These are phyloP conservation scores for Botryotinia narcissicola DNA, from an alignment of 2,329 filamentous ascomycete genomes.

Conservation along the genomic window DNA sequence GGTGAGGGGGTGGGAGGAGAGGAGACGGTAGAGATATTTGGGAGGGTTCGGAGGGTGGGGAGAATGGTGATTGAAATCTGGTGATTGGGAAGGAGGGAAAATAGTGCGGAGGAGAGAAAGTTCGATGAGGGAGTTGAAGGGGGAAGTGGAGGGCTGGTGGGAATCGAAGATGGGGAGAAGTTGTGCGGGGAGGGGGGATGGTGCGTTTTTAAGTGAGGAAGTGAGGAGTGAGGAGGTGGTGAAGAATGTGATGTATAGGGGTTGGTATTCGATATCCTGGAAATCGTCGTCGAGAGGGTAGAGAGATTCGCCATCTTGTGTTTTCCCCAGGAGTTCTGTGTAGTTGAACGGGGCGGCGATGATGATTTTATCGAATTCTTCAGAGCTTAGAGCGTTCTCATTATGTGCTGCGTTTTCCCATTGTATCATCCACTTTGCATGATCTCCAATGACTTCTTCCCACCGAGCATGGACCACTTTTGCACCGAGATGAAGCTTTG, in stretches of 20 bases:
- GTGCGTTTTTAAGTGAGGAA: background rate
- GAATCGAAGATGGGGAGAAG: background rate
- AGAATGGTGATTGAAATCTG: background rate
- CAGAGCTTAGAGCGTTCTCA: background rate
- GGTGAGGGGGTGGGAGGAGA: background rate
- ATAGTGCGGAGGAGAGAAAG: background rate
- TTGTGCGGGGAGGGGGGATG: background rate
- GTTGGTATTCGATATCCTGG: background rate
- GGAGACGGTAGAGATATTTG: background rate
- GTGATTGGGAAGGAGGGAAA: background rate
- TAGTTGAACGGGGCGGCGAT: background rate
- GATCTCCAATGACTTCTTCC: background rate
- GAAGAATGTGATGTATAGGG: slow-evolving; percentile 1
- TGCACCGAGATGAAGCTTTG: background rate
- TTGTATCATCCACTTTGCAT: background rate
- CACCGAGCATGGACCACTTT: background rate
- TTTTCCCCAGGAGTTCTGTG: background rate
- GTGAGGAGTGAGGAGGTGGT: background rate
- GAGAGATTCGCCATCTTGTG: background rate
- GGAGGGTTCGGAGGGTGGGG: no score
- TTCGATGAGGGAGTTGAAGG: background rate
- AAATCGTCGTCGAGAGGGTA: no score
- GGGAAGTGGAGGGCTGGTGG: background rate
- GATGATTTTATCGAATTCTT: slow-evolving; percentile 7
- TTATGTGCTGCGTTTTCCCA: background rate